These are phyloP conservation scores for Alternaria infectoria DNA, from an alignment of 2,329 filamentous ascomycete species.

Conservation along the genomic window DNA sequence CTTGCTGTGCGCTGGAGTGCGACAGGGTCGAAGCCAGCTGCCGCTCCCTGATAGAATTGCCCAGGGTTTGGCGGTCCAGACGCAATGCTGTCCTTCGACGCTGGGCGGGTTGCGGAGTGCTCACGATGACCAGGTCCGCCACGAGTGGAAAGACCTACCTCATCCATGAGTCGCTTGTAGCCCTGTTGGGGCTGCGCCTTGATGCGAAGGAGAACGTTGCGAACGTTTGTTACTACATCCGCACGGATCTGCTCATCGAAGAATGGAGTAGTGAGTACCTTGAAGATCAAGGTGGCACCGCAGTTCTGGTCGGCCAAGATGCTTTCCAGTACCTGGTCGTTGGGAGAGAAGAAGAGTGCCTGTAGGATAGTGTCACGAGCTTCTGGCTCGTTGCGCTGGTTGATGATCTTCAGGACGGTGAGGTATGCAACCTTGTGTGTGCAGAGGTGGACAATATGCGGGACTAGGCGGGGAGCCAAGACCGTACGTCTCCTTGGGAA, in stretches of 20 bases:
- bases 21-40: conserved; percentile 50
- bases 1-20: conserved; percentile 55
- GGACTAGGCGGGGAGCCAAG: conserved; percentile 87
- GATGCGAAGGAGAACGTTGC: conserved; percentile 83
- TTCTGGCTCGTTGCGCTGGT: conserved; percentile 92
- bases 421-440: conserved; percentile 98
- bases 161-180: conserved; percentile 98
- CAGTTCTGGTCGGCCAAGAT: conserved; percentile 91
- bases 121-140: conserved; percentile 50
- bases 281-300: conserved; percentile 96
- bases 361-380: conserved; percentile 88
- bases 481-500: conserved; percentile 92
- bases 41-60: conserved; percentile 46
- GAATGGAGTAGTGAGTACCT: conserved; percentile 96
- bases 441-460: conserved; percentile 91
- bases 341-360: conserved; percentile 88
- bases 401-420: conserved; percentile 97
- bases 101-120: conserved; percentile 45
- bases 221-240: conserved; percentile 90
- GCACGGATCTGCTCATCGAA: conserved; percentile 89
- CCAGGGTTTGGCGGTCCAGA: conserved; percentile 39
- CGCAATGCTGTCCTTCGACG: conserved; percentile 45
- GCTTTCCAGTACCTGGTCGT: conserved; percentile 84
- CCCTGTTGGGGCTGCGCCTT: conserved; percentile 94
- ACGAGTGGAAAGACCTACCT: conserved; percentile 81